These are phyloP conservation scores for Spathaspora hagerdaliae DNA, from an alignment of 805 yeast genomes.

Conservation along the genomic window DNA sequence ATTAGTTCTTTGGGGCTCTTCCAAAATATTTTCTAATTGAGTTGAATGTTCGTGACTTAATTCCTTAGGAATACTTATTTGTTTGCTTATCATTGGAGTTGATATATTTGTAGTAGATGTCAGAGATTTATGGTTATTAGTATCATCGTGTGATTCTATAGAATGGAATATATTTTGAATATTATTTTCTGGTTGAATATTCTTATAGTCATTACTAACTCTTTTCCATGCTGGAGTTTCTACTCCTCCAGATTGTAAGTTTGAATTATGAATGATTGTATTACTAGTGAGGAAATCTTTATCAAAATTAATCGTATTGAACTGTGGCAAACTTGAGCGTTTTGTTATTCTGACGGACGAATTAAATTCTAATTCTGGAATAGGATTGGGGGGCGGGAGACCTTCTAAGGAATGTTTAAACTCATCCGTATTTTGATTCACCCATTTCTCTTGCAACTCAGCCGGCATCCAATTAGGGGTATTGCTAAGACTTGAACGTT, in stretches of 20 bases:
- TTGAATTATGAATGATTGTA: slow-evolving; percentile 31
- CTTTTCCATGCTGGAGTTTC: slow-evolving; percentile 36
- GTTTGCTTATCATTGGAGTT: slow-evolving; percentile 29
- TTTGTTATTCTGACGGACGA: slow-evolving; percentile 21
- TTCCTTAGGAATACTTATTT: background rate
- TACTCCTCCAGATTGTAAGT: slow-evolving; percentile 6
- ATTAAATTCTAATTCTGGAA: slow-evolving; percentile 8
- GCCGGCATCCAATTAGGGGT: slow-evolving; percentile 45
- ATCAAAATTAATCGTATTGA: background rate
- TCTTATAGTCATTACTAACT: slow-evolving; percentile 24
- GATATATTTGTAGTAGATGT: background rate
- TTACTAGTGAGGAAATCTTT: slow-evolving; percentile 17
- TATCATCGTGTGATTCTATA: background rate
- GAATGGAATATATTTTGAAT: slow-evolving; percentile 3
- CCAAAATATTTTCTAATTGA: slow-evolving; percentile 20
- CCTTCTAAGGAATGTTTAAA: background rate
- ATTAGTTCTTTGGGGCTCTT: slow-evolving; percentile 13
- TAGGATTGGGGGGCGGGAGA: background rate
- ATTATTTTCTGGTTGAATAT: slow-evolving; percentile 4
- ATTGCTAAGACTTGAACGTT: background rate
- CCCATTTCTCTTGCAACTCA: slow-evolving; percentile 34
- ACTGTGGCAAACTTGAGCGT: slow-evolving; percentile 4
- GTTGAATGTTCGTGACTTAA: background rate
- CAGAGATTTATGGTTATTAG: no score
- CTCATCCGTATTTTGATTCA: background rate